Percentiles rank a stretch among this genome's conserved stretches.
Conservation (phyloP, 495 filamentous ascomycete genomes). For the Oleoguttula mirabilis region DNA sequence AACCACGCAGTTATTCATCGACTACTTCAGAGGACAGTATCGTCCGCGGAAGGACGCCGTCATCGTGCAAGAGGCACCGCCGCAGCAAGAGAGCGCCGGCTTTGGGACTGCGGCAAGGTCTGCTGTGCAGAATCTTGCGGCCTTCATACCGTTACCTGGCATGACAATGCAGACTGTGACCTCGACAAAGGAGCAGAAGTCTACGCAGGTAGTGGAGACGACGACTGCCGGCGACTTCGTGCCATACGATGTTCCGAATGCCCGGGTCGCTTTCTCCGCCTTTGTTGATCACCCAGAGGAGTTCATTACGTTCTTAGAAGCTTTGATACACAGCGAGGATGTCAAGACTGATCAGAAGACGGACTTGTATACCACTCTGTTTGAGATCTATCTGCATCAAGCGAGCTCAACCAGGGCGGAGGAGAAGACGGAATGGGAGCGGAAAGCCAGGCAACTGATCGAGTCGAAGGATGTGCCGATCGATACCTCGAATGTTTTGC, state of each 20-base stretch:
- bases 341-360: conserved; percentile 58
- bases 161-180: conserved; percentile 44
- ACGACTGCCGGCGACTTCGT: conserved; percentile 26
- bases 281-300: conserved; percentile 89
- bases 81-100: conserved; percentile 39
- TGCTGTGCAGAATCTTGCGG: conserved; percentile 70
- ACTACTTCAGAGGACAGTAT: conserved; percentile 83
- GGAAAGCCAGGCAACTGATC: conserved; percentile 71
- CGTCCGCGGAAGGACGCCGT: conserved; percentile 53
- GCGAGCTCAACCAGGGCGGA: conserved; percentile 59
- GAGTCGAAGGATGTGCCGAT: conserved; percentile 72
- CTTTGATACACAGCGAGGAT: conserved; percentile 54
- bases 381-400: conserved; percentile 94
- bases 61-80: conserved; percentile 39
- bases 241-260: conserved; percentile 58
- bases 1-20: conserved; percentile 76
- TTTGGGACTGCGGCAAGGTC: conserved; percentile 34
- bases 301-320: conserved; percentile 85
- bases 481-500: conserved; percentile 83
- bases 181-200: conserved; percentile 21
- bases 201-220: conserved; percentile 32
- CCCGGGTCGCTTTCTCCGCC: conserved; percentile 84
- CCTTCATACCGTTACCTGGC: conserved; percentile 74
- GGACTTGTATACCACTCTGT: conserved; percentile 88
- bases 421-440: conserved; percentile 72